Evolutionary conservation across 306 rosid genomes (phyloP).

Genomic region (Glycine latifolia): DNA sequence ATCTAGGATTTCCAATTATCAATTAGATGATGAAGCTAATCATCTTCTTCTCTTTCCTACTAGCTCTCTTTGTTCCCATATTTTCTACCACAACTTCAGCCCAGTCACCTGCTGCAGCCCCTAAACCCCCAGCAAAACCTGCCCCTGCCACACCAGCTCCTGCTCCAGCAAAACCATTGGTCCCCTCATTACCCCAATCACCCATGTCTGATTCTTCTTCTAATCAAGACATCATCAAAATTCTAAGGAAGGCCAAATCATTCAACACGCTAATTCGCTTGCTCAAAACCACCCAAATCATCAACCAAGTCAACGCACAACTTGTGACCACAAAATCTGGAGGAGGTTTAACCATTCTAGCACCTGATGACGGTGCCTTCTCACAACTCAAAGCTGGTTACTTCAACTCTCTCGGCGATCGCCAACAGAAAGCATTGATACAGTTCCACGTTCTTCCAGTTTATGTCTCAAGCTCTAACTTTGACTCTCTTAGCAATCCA

Average conservation of each 20-base stretch:
- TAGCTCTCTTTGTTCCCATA: background rate
- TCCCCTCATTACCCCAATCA: too few species aligned
- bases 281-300: conserved; percentile 67
- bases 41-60: conserved; percentile 41
- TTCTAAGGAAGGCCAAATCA: conserved; percentile 63
- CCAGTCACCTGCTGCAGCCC: too few species aligned
- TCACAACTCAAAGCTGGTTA: conserved; percentile 64
- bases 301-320: conserved; percentile 63
- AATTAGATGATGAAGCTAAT: conserved; percentile 42
- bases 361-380: conserved; percentile 66
- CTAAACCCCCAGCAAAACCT: too few species aligned
- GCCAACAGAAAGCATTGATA: conserved; percentile 61
- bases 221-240: conserved; percentile 57
- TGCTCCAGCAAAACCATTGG: too few species aligned
- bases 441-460: conserved; percentile 68
- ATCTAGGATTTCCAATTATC: background rate
- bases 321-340: conserved; percentile 56
- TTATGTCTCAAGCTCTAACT: conserved; percentile 64
- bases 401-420: conserved; percentile 56
- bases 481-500: conserved; percentile 69
- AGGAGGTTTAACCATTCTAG: conserved; percentile 61
- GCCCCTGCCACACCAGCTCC: too few species aligned
- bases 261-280: conserved; percentile 62
- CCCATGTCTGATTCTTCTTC: conserved; percentile 44
- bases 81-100: too few species aligned